Evolutionary conservation across 345 rosid species (phyloP), one percentile per base, ranked within the genome.

Genomic region (Moricandia arvensis): DNA sequence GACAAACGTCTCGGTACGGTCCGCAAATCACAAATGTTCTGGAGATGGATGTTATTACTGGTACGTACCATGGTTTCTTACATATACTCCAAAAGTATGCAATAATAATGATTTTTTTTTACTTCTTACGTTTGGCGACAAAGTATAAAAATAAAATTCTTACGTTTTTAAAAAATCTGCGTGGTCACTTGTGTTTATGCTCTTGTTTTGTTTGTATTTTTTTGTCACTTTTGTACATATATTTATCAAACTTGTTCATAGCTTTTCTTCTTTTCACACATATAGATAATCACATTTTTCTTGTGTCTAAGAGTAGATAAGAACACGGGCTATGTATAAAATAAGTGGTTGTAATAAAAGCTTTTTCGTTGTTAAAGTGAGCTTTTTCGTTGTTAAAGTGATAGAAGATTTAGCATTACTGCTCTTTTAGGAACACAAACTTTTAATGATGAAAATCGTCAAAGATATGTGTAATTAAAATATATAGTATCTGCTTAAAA

Each of bases 11-110:
- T 78, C 91, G 90, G 5, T 81, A 80, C 30, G 98, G 99, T 66
- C 99, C 99, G 34, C 99, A 92, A 80, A 90, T 95, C 82, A 85
- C 81, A 79, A 95, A 95, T 68, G 98, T 89, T 41, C 71, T 77
- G 12, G 96, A 92, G 86, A 26, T 95, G 85, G 99, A 95, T 75
- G 91, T 95, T 67, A 62, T 95, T 13, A 95, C 96, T 6, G 99
- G 99, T 95, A 88, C 16, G 78, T 61, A 73, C 43, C 53, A 62
- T 27, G 13, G 15, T 10, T 5, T 4, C 43, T 34, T 43, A 45
- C 58, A 29, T 62, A 16, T 45, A 47, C 27, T 16, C 26, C 35
- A 30, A n/a, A 26, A 24, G 16, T 8, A 31, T 63, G 51, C 47
- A 57, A 9, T 33, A 71, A 1, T 6, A 37, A 45, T 57, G 55